Evolutionary conservation across 1,139 yeast genomes (phyloP).

Genomic region (Williopsis jadinii): DNA sequence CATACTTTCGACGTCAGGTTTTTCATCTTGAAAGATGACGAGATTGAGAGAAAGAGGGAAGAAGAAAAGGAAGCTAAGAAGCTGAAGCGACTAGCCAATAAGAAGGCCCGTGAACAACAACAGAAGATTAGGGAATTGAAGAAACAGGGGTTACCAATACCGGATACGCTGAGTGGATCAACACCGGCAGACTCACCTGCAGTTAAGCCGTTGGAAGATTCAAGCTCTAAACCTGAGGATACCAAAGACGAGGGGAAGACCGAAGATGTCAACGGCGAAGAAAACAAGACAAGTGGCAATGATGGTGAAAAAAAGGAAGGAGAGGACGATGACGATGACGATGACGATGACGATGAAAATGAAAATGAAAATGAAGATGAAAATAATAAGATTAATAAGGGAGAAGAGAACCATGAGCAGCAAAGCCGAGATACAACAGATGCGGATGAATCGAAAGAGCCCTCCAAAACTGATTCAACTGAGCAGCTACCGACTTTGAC

Average conservation of each 20-base stretch:
- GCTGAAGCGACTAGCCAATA: conserved; percentile 30
- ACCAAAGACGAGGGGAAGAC: no score
- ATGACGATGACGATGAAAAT: conserved; percentile 4
- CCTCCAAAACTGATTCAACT: no score
- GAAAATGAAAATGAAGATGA: background rate
- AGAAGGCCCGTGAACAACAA: conserved; percentile 30
- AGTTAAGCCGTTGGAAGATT: no score
- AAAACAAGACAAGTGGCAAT: background rate
- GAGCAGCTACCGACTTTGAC: no score
- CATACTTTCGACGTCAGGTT: conserved; percentile 72
- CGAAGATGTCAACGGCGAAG: background rate
- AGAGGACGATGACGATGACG: conserved; percentile 4
- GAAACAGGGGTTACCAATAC: conserved; percentile 12
- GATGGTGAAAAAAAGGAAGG: conserved; percentile 1
- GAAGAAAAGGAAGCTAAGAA: conserved; percentile 29
- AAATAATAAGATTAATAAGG: background rate
- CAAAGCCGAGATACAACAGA: background rate
- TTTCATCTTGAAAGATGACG: conserved; percentile 76
- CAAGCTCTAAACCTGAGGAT: no score
- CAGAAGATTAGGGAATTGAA: conserved; percentile 23
- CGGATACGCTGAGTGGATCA: background rate
- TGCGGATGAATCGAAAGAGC: background rate
- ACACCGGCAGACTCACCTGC: no score
- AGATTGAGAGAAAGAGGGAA: conserved; percentile 31
- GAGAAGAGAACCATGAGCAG: background rate